These are phyloP conservation scores for Sclerospora graminicola DNA, from an alignment of 352 stramenopile species.

Conservation along the genomic window DNA sequence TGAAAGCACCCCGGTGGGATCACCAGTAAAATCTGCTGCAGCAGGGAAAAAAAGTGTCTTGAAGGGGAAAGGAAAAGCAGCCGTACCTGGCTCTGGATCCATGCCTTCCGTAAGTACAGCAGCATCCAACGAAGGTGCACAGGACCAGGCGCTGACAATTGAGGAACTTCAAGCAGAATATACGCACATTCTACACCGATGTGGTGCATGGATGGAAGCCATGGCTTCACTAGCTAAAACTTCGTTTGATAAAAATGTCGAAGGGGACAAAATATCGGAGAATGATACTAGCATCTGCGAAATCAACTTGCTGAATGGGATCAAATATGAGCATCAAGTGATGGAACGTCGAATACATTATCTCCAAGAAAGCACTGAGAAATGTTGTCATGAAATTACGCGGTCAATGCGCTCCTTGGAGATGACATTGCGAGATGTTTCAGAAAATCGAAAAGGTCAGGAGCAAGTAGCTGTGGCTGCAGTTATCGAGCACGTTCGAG, in stretches of 20 bases:
- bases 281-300: conserved; percentile 20
- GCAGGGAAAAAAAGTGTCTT: no score
- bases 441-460: conserved; percentile 28
- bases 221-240: conserved; percentile 8
- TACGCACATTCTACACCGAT: conserved; percentile 32
- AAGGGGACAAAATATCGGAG: neutral
- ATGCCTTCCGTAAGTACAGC: no score
- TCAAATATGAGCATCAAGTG: conserved; percentile 52
- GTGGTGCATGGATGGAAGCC: conserved; percentile 30
- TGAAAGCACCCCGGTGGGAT: no score
- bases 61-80: no score
- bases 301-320: conserved; percentile 56
- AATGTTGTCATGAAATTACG: conserved; percentile 34
- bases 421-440: conserved; percentile 28
- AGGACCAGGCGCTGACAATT: conserved; percentile 17
- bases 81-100: no score
- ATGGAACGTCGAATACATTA: conserved; percentile 39
- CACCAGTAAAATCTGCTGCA: no score
- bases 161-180: conserved; percentile 37
- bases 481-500: conserved; percentile 39
- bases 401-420: conserved; percentile 40
- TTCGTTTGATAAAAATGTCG: conserved; percentile 7
- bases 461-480: conserved; percentile 38
- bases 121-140: no score
- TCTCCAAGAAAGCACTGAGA: conserved; percentile 34